Conservation (phyloP, 805 yeast species). For the Yarrowia porcina region DNA sequence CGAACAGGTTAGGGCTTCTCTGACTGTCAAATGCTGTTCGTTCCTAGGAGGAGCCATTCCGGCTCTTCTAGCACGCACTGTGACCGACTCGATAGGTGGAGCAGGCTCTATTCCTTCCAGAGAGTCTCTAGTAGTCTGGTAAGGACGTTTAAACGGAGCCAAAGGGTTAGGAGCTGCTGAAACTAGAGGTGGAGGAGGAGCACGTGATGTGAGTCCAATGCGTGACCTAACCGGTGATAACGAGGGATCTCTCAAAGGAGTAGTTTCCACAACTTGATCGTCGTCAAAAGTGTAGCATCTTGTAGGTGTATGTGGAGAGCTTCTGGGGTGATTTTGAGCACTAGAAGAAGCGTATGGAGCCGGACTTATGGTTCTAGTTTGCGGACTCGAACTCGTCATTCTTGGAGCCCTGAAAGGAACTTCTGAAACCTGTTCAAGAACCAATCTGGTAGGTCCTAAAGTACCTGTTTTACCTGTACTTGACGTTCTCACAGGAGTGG, state of each 20-base stretch:
- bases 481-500: not conserved
- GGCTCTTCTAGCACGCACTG: not conserved
- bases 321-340: too few relatives aligned
- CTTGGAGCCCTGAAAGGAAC: not conserved
- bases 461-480: not conserved
- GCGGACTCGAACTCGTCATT: too few relatives aligned
- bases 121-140: not conserved
- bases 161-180: slow-evolving; percentile 3
- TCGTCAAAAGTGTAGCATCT: not conserved
- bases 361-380: too few relatives aligned
- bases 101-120: not conserved
- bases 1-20: not conserved
- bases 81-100: not conserved
- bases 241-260: not conserved
- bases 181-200: not conserved
- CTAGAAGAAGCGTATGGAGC: too few relatives aligned
- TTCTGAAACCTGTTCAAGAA: not conserved
- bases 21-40: not conserved
- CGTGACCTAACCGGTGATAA: not conserved
- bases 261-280: not conserved
- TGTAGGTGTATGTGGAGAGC: not conserved
- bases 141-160: not conserved
- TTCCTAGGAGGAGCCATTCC: not conserved
- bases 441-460: not conserved
- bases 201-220: not conserved